phyloP scores from a whole-genome alignment of 164 flowering plant genomes.

The Umbellularia californica region DNA sequence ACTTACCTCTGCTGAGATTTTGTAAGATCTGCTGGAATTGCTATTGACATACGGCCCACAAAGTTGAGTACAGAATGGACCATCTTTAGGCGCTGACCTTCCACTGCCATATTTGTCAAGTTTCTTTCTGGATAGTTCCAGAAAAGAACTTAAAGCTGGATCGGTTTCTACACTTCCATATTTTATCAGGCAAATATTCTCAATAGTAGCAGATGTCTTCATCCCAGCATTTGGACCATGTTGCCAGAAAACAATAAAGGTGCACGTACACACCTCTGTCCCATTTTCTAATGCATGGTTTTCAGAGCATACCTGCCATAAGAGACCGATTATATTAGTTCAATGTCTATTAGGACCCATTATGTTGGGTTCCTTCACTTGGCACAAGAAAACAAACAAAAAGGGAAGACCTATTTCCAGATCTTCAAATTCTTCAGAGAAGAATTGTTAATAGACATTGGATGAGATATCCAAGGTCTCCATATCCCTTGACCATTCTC shows the following conservation, averaged over 20 bases:
- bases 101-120: conserved; percentile 6
- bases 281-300: conserved; percentile 29
- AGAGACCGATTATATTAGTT: not conserved
- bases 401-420: not conserved
- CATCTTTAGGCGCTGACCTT: not conserved
- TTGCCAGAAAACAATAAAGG: conserved; percentile 39
- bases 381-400: not conserved
- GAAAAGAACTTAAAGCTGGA: conserved; percentile 27
- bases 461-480: not conserved
- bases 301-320: conserved; percentile 25
- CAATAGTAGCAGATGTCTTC: conserved; percentile 20
- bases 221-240: conserved; percentile 44
- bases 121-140: conserved; percentile 25
- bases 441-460: not conserved
- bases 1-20: not conserved
- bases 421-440: not conserved
- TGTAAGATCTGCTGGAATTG: not conserved
- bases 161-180: conserved; percentile 8
- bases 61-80: not conserved
- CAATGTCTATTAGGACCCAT: not conserved
- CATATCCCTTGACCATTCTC: not conserved
- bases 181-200: conserved; percentile 31
- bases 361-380: not conserved
- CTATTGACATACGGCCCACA: not conserved
- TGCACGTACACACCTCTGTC: conserved; percentile 43